Base-by-base conservation (phyloP, 139 green algal species). In the Diplosphaera chodatii region DNA sequence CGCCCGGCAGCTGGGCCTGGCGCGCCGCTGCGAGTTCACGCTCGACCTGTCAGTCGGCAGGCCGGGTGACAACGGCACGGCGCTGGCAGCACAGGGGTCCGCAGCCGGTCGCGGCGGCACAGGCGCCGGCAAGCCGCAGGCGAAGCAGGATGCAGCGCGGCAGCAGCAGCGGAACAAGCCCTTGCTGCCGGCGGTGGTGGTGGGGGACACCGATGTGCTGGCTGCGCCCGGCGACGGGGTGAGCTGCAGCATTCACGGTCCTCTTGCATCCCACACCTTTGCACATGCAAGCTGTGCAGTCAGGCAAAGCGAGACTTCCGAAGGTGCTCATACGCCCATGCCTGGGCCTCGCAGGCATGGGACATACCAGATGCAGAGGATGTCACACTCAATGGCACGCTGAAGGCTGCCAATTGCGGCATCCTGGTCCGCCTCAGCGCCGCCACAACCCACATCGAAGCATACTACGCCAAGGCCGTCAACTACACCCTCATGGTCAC, bases 401-500 rank as follows among this genome's bases (percentile, higher is more conserved):
- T 93, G 30, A 2, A 37, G 5, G 88, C 80, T 59, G 33, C 48
- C 4, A 83, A 86, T 48, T 92, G 87, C 73, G 80, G 75, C 25
- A 56, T 89, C 8, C 20, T 34, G 28, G 64, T 94, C 28, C 22
- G 73, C 18, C 62, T 94, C 32, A 85, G 83, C 32, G 78, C 79
- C 13, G 72, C 66, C 1, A 82, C 76, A 3, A 72, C 88, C 6
- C 79, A 89, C 55, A 63, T 92, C 75, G 84, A 95, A 72, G 68
- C 66, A 23, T 91, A 88, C 68, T 90, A 88, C 41, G 78, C 77
- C 55, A 94, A 96, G 77, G 87, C 82, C 16, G 69, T 88, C 29
- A 91, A 89, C 32, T 96, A 96, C 80, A 89, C 85, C 13, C 72
- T 90, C 28, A 82, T 93, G 74, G 72, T 92, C 32, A 87, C 81